phyloP scores from a whole-genome alignment of 345 rosid species.

The Citrus trifoliata region DNA sequence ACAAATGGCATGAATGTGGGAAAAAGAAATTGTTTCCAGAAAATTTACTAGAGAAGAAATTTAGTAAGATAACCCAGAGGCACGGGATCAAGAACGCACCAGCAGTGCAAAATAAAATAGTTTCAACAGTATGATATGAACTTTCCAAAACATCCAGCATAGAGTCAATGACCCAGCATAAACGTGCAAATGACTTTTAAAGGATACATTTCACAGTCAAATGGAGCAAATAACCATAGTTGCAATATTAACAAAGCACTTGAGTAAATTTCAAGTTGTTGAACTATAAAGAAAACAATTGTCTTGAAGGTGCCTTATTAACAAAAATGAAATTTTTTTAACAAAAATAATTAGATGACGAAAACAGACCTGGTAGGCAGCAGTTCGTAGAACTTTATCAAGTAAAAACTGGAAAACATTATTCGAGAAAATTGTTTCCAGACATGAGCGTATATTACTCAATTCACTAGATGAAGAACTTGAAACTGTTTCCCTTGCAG shows the following conservation, averaged over 20 bases:
- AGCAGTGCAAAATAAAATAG: background rate
- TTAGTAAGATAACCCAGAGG: background rate
- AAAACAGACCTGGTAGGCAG: conserved; percentile 72
- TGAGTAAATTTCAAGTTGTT: background rate
- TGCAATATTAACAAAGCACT: background rate
- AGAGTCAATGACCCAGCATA: background rate
- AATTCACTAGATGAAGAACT: conserved; percentile 56
- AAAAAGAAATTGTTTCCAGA: background rate
- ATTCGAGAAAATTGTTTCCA: conserved; percentile 69
- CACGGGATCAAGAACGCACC: background rate
- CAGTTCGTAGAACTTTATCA: conserved; percentile 79
- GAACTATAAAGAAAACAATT: background rate
- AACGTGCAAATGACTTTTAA: background rate
- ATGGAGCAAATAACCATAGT: background rate
- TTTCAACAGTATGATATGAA: background rate
- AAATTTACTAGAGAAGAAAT: background rate
- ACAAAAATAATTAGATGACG: background rate
- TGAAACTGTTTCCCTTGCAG: conserved; percentile 52
- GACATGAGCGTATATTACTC: conserved; percentile 60
- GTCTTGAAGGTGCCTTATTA: background rate
- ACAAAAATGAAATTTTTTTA: background rate
- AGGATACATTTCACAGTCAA: background rate
- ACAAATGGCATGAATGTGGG: background rate
- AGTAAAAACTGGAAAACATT: conserved; percentile 80
- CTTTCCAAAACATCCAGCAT: conserved; percentile 1